A percentile compares a stretch with the other conserved stretches of the same genome.
Conservation (phyloP, 1,284 basidiomycete species). For the Marasmius sp. region DNA sequence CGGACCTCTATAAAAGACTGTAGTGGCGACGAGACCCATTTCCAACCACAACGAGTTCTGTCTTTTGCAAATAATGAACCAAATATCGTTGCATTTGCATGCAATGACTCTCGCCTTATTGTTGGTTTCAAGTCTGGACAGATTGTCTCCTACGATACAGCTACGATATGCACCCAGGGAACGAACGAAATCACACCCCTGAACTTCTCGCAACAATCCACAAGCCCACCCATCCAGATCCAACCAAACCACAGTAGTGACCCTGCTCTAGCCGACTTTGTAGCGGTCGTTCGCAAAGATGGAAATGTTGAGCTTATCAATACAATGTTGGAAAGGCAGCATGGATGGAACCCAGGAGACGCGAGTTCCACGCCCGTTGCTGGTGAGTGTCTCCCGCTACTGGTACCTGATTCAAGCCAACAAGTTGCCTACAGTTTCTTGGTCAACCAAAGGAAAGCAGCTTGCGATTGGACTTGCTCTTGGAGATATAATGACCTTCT, state of each 20-base stretch:
- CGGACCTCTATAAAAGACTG: constrained; percentile 46
- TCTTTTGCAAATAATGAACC: constrained; percentile 44
- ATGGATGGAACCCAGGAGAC: constrained; percentile 60
- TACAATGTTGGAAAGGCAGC: constrained; percentile 49
- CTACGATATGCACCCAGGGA: constrained; percentile 46
- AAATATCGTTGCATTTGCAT: constrained; percentile 53
- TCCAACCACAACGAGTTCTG: constrained; percentile 49
- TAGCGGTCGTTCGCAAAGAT: constrained; percentile 58
- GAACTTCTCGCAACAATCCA: constrained; percentile 45
- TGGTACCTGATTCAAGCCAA: constrained; percentile 8
- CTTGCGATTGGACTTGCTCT: constrained; percentile 72
- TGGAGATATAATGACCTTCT: constrained; percentile 74
- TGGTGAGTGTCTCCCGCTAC: constrained; percentile 40
- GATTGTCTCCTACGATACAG: constrained; percentile 57
- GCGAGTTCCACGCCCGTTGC: constrained; percentile 53
- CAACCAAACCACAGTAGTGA: constrained; percentile 62
- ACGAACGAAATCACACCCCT: constrained; percentile 42
- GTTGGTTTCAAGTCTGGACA: constrained; percentile 60
- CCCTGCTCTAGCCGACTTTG: constrained; percentile 50
- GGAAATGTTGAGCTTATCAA: constrained; percentile 61
- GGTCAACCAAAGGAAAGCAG: constrained; percentile 89
- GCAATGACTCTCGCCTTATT: constrained; percentile 56
- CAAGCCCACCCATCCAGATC: constrained; percentile 51
- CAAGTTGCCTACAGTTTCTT: constrained; percentile 52
- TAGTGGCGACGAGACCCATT: constrained; percentile 36